Base-by-base conservation (phyloP, 441 rosid genomes). In the Theobroma grandiflorum region DNA sequence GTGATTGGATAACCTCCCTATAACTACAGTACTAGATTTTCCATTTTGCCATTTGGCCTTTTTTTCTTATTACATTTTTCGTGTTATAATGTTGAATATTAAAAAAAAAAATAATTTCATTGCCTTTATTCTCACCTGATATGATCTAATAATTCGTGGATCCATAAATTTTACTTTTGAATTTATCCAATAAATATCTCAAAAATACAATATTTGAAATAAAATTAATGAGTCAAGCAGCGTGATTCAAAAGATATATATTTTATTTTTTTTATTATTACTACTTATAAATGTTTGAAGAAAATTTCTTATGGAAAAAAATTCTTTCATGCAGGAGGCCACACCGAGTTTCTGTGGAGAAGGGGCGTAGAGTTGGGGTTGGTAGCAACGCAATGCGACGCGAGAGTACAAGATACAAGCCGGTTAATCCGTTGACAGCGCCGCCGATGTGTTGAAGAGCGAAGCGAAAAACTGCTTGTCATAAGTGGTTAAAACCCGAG, bases 381-480 rank as follows among this genome's bases (percentile, higher is more conserved):
- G 38, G 66, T 10, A 35, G 50, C 50, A 16, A 6, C 42, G 7
- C 38, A 4, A 4, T 1, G 20, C 20, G 38, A 33, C 2, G 5
- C 6, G 37, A 22, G 4, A 66, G 7, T 31, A 1, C 31, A 26
- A 26, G 0, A 0, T 9, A 8, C 8, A 66, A 3, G 26, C 40
- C 57, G 10, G n/a, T 40, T 4, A 5, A 33, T 35, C 16, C 9
- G 7, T 26, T n/a, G 11, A n/a, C 4, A 50, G 59, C 74, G 75
- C 84, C 81, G 74, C 81, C 80, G 79, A 71, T 77, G 73, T 57
- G 50, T 72, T n/a, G 49, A 45, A 45, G 66, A 26, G 66, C 8
- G 66, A 31, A 26, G 33, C 26, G 4, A 62, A 8, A 62, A 26
- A 62, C 16, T 15, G 42, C 40, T 52, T 1, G 31, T 26, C 79